A percentile compares a stretch with the other conserved stretches of the same genome.
These are phyloP conservation scores for Populus euphratica DNA, from an alignment of 345 rosid species.

Conservation along the genomic window DNA sequence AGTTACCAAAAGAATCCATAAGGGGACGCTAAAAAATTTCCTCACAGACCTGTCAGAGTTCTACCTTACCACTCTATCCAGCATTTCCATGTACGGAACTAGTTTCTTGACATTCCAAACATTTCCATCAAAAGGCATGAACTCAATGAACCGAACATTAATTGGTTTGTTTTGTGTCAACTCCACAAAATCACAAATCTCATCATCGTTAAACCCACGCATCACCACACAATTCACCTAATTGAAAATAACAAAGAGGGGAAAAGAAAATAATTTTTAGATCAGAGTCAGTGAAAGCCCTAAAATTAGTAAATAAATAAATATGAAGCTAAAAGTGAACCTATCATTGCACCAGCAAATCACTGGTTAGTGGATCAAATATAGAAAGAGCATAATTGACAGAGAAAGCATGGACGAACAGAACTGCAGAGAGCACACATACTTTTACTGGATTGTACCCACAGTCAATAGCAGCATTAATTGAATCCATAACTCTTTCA, in stretches of 20 bases:
- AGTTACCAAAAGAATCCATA: conserved; percentile 8
- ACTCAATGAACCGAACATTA: conserved; percentile 92
- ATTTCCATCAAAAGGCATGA: conserved; percentile 98
- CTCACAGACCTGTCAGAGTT: conserved; percentile 28
- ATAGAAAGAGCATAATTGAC: background rate
- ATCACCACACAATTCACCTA: conserved; percentile 94
- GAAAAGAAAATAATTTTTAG: background rate
- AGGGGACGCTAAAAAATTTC: conserved; percentile 6
- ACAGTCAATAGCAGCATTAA: conserved; percentile 65
- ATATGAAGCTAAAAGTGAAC: background rate
- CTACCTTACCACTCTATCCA: conserved; percentile 94
- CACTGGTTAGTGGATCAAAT: background rate
- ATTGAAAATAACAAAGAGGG: background rate
- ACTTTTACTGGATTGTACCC: conserved; percentile 92
- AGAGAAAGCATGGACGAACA: background rate
- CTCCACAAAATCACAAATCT: conserved; percentile 89
- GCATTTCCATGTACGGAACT: conserved; percentile 71
- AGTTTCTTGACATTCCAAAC: conserved; percentile 94
- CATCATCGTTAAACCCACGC: conserved; percentile 93
- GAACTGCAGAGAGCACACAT: conserved; percentile 6
- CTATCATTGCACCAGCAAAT: background rate
- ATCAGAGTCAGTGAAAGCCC: background rate
- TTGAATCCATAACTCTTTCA: conserved; percentile 73
- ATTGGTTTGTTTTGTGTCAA: conserved; percentile 73
- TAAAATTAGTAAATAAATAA: background rate